Evolutionary conservation across 441 rosid species (phyloP), one percentile per base, ranked within the genome.

Genomic region (Iberis amara): DNA sequence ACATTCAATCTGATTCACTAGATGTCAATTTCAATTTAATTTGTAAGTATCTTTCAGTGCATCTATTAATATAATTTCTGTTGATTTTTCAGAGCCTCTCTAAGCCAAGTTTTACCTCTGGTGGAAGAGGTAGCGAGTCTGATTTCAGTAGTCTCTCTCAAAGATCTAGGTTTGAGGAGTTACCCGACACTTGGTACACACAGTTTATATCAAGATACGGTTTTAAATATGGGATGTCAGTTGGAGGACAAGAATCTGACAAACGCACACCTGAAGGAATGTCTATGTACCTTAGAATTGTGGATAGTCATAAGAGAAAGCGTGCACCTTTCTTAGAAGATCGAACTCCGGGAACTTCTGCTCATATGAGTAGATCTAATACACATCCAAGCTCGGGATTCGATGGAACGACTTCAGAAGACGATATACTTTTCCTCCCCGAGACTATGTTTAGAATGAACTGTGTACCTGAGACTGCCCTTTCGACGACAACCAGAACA

Each of bases 161-260:
- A 64, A 79, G 88, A 56, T 69, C 70, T 8, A 78, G 83, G 76
- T 77, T 62, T 9, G 96, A 86, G 23, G 96, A 82, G 26, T 71
- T 90, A 47, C 97, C 96, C 0, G 94, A 86, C 48, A 74, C 78
- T 11, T 90, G 97, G 96, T 86, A 86, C 57, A 77, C 69, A 69
- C 89, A 78, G 70, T 86, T 85, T 57, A 72, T 81, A 0, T 86
- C 83, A 54, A 82, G 79, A 66, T 74, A 77, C 67, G 81, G 69
- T 72, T 73, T 68, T 55, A 75, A 76, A 61, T 79, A 79, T 1
- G 81, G 76, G 56, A 23, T 79, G 61, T 77, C 82, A 0, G 43
- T 71, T 9, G 85, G 78, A 43, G 80, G 79, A 18, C 65, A 70
- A 59, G 96, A 87, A 38, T 70, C 73, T 23, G 85, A 79, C 52